These are phyloP conservation scores for Jackrogersella minutella DNA, from an alignment of 495 filamentous ascomycete genomes.

Conservation along the genomic window DNA sequence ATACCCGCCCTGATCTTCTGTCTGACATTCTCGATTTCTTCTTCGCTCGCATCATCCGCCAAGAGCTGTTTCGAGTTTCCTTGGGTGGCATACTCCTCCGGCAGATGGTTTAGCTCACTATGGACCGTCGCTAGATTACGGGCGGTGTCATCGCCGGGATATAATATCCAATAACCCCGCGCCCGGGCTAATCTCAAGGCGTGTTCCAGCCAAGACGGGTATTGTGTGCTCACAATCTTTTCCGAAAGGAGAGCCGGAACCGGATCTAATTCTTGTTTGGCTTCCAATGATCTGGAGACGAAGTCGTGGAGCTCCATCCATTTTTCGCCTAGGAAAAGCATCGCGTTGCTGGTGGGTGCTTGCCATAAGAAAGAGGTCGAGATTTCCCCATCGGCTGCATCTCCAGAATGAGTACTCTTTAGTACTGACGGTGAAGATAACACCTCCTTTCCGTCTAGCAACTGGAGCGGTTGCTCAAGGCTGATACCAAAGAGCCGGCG, in stretches of 20 bases:
- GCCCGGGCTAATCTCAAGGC: slow-evolving; percentile 74
- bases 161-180: slow-evolving; percentile 76
- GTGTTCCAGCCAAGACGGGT: slow-evolving; percentile 82
- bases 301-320: slow-evolving; percentile 85
- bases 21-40: slow-evolving; percentile 37
- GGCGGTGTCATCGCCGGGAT: slow-evolving; percentile 65
- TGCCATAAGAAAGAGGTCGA: slow-evolving; percentile 78
- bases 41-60: slow-evolving; percentile 34
- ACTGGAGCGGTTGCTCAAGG: slow-evolving; percentile 72
- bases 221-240: slow-evolving; percentile 64
- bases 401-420: slow-evolving; percentile 34
- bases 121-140: slow-evolving; percentile 71
- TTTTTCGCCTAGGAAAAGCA: slow-evolving; percentile 80
- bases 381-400: slow-evolving; percentile 37
- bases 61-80: slow-evolving; percentile 15
- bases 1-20: slow-evolving; percentile 26
- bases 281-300: slow-evolving; percentile 63
- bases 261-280: slow-evolving; percentile 44
- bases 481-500: slow-evolving; percentile 74
- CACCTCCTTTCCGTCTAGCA: slow-evolving; percentile 61
- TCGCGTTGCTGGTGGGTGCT: slow-evolving; percentile 79
- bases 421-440: slow-evolving; percentile 60
- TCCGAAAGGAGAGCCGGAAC: slow-evolving; percentile 47
- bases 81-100: slow-evolving; percentile 68
- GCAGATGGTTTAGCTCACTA: slow-evolving; percentile 71